Conservation (phyloP, 345 rosid species). For the Brassica cretica region DNA sequence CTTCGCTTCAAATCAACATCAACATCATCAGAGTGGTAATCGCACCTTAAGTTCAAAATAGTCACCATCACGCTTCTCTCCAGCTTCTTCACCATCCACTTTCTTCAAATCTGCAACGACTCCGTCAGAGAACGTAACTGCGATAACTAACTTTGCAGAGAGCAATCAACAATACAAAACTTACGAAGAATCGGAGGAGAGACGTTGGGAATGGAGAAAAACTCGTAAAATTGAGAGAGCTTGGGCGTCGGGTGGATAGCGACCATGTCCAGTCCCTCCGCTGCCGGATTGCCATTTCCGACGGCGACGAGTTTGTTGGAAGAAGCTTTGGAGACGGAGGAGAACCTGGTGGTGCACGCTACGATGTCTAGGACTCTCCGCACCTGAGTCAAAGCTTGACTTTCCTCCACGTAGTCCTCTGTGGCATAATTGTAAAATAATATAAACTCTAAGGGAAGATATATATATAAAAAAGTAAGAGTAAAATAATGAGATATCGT, state of each 20-base stretch:
- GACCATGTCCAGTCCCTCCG: constrained; percentile 45
- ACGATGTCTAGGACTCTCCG: constrained; percentile 83
- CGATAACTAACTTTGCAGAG: not conserved
- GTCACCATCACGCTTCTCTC: constrained; percentile 20
- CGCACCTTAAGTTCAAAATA: constrained; percentile 42
- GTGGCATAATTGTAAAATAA: constrained; percentile 34
- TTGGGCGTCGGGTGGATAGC: constrained; percentile 73
- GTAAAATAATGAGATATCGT: not conserved
- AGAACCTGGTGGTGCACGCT: constrained; percentile 79
- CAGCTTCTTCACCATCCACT: constrained; percentile 46
- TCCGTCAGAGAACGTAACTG: not conserved
- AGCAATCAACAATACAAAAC: constrained; percentile 1
- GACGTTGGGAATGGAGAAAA: constrained; percentile 75
- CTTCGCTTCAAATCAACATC: not conserved
- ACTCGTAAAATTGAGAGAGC: constrained; percentile 84
- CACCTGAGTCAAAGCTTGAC: constrained; percentile 64
- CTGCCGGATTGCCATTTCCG: constrained; percentile 12
- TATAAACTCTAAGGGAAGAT: constrained; percentile 9
- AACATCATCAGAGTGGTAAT: constrained; percentile 2
- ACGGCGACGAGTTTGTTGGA: constrained; percentile 20
- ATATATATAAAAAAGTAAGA: not conserved
- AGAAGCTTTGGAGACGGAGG: constrained; percentile 40
- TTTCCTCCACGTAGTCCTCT: constrained; percentile 81
- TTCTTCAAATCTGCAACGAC: constrained; percentile 46
- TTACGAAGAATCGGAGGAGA: constrained; percentile 79